Percentiles rank a stretch among this genome's conserved stretches.
These are phyloP conservation scores for Patellifolia procumbens DNA, from an alignment of 179 eudicot genomes.

Conservation along the genomic window DNA sequence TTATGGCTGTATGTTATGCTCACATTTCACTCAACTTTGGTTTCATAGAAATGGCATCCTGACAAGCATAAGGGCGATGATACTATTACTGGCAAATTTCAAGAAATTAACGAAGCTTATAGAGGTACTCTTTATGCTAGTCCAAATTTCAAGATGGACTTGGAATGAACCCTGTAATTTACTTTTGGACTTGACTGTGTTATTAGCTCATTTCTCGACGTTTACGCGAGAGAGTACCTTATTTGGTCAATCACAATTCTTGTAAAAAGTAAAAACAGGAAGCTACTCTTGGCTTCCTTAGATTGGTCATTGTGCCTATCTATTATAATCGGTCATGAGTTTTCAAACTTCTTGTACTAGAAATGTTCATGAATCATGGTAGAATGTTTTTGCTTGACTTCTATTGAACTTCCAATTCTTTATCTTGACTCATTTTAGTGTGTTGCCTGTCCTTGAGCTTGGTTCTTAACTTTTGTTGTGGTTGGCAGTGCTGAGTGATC, in stretches of 20 bases:
- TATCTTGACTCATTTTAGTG: not conserved
- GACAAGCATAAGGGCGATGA: constrained; percentile 60
- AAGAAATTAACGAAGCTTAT: constrained; percentile 67
- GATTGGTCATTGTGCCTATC: not conserved
- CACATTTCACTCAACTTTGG: constrained; percentile 13
- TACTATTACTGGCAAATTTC: constrained; percentile 58
- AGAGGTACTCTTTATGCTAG: constrained; percentile 37
- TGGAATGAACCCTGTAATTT: not conserved
- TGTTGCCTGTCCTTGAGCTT: not conserved
- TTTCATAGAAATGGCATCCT: constrained; percentile 71
- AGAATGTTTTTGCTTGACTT: not conserved
- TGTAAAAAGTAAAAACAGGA: not conserved
- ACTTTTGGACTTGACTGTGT: not conserved
- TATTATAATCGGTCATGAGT: not conserved
- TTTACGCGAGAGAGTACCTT: not conserved
- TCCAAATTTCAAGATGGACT: not conserved
- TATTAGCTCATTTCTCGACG: not conserved
- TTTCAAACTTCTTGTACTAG: not conserved
- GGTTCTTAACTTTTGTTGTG: not conserved
- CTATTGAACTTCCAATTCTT: not conserved
- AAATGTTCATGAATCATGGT: not conserved
- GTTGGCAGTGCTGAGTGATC: constrained; percentile 59
- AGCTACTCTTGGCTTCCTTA: not conserved
- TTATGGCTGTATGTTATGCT: not conserved
- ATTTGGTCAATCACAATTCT: not conserved